Base-by-base conservation (phyloP, 1,284 basidiomycete genomes). In the Cutaneotrichosporon daszewskae region DNA sequence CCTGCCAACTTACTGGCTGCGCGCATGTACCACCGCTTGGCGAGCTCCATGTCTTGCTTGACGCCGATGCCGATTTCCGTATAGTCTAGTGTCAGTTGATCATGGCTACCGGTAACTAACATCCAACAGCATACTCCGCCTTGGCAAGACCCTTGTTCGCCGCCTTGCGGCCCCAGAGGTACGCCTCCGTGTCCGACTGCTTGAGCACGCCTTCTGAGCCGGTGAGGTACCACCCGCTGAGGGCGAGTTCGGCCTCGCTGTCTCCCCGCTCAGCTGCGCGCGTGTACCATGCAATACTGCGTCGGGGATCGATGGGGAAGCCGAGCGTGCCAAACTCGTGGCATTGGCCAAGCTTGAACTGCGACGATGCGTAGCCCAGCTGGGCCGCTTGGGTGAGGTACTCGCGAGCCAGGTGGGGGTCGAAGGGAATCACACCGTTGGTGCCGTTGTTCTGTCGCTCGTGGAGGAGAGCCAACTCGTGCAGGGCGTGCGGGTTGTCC, bases 1-100 rank as follows among this genome's bases (percentile, higher is more conserved):
- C 8, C 14, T 2, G 11, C 43, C 31, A 27, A 78, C 85, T 50
- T 58, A 94, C 89, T 88, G 53, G 91, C 89, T 36, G 91, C 88
- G 32, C 95, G 82, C 87, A 95, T 94, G 71, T 99, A 99, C 92
- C 94, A 98, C 58, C 87, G 78, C 73, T 95, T 97, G 16, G 95
- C 91, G 66, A 94, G 85, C 53, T 97, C 95, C 33, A 91, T 70
- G 62, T 99, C 92, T 60, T 88, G 85, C 73, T 91, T 91, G 61
- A 96, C 86, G 19, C 95, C 95, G 59, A 99, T 99, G 5, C 94
- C 95, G 19, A 95, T 87, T 69, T 99, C 95, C 0, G 87, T 85
- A 69, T 98, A 98, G 71, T 98, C 71, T 73, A 46, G 2, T 47
- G 59, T 44, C 48, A 53, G 44, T 31, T 2, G 1, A 20, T 35